Evolutionary conservation across 2,329 filamentous ascomycete species (phyloP).

Genomic region (Penicillium sp.): DNA sequence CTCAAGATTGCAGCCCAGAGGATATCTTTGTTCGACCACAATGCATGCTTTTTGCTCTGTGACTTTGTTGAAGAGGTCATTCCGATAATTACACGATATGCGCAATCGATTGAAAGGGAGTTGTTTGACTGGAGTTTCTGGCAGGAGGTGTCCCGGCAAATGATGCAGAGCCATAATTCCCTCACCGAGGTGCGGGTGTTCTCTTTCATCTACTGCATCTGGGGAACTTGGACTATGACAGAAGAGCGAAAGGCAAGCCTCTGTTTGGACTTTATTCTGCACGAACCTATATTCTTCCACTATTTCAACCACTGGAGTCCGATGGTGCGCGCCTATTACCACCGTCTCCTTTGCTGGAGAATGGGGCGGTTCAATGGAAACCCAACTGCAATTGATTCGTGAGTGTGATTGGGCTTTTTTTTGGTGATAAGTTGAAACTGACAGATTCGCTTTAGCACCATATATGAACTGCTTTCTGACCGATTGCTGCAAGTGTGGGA

Average conservation of each 20-base stretch:
- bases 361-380: constrained; percentile 76
- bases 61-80: constrained; percentile 87
- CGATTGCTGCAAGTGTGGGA: constrained; percentile 76
- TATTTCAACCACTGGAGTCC: constrained; percentile 95
- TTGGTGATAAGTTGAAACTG: constrained; percentile 1
- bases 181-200: constrained; percentile 87
- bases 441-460: constrained; percentile 58
- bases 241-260: constrained; percentile 69
- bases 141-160: constrained; percentile 77
- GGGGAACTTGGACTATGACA: constrained; percentile 72
- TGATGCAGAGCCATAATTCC: constrained; percentile 82
- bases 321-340: constrained; percentile 92
- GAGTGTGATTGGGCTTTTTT: constrained; percentile 45
- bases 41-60: constrained; percentile 85
- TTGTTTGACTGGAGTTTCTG: constrained; percentile 73
- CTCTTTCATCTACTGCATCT: constrained; percentile 78
- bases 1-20: constrained; percentile 74
- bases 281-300: constrained; percentile 74
- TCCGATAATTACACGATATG: constrained; percentile 66
- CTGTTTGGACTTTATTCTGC: constrained; percentile 75
- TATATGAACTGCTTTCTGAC: constrained; percentile 69
- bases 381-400: constrained; percentile 68
- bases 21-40: constrained; percentile 80
- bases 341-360: constrained; percentile 88
- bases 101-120: constrained; percentile 51